phyloP scores from a whole-genome alignment of 2,329 filamentous ascomycete genomes.

The Pseudonectria foliicola region DNA sequence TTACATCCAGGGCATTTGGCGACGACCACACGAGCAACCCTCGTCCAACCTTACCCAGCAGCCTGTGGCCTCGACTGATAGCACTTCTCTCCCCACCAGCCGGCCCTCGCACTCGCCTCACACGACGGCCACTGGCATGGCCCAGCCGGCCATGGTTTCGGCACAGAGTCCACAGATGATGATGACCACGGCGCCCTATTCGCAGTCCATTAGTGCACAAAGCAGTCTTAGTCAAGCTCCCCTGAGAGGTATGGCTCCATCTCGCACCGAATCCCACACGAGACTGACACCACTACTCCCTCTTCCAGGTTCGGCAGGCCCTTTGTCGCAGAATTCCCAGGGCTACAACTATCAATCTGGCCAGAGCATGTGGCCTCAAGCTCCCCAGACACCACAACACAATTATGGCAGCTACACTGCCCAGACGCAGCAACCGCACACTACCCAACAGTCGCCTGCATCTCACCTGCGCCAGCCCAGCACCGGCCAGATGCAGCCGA shows the following conservation, averaged over 20 bases:
- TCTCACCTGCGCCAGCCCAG: conserved; percentile 53
- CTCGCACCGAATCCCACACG: conserved; percentile 52
- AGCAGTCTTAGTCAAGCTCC: conserved; percentile 65
- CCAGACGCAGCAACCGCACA: conserved; percentile 44
- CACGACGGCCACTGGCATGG: conserved; percentile 44
- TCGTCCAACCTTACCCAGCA: conserved; percentile 41
- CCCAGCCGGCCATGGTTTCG: conserved; percentile 50
- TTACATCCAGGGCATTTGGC: conserved; percentile 76
- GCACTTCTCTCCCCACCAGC: conserved; percentile 37
- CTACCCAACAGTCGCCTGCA: conserved; percentile 46
- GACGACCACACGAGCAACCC: conserved; percentile 73
- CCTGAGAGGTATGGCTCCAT: conserved; percentile 58
- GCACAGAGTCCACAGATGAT: conserved; percentile 61
- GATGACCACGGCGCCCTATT: conserved; percentile 60
- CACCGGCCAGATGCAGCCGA: conserved; percentile 48
- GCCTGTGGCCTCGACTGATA: conserved; percentile 37
- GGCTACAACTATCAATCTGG: conserved; percentile 57
- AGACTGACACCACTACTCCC: conserved; percentile 50
- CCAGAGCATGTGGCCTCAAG: conserved; percentile 58
- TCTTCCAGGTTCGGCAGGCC: conserved; percentile 45
- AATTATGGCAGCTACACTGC: conserved; percentile 47
- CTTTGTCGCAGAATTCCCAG: conserved; percentile 44
- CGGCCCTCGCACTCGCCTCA: conserved; percentile 54
- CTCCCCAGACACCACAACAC: conserved; percentile 54
- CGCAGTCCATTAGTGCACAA: conserved; percentile 63